phyloP scores from a whole-genome alignment of 208 protist species.

The Porcisia deanei region DNA sequence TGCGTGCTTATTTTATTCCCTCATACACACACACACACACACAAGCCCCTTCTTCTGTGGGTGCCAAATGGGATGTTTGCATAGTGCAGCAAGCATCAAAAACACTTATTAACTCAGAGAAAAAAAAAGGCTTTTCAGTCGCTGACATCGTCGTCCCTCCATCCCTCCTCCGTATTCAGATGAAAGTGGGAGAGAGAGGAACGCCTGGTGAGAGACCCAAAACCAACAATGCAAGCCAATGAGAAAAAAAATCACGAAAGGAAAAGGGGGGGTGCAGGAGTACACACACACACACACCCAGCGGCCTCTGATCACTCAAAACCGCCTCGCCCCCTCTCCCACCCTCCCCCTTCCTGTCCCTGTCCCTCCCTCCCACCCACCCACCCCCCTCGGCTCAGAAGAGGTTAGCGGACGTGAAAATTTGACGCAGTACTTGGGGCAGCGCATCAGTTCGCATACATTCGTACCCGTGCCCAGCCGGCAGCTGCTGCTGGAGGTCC shows the following conservation, averaged over 20 bases:
- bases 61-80: too few relatives aligned
- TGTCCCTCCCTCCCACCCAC: background rate
- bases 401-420: conserved; percentile 80
- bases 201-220: background rate
- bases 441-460: conserved; percentile 88
- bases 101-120: background rate
- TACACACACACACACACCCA: too few relatives aligned
- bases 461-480: conserved; percentile 82
- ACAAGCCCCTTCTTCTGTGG: too few relatives aligned
- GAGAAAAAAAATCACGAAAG: background rate
- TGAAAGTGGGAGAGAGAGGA: background rate
- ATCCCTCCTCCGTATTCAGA: too few relatives aligned
- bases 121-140: background rate
- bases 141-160: background rate
- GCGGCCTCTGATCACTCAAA: too few relatives aligned
- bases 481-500: conserved; percentile 71
- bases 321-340: too few relatives aligned
- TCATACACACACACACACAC: too few relatives aligned
- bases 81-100: background rate
- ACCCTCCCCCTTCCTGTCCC: background rate
- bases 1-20: too few relatives aligned
- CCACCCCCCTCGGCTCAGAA: conserved; percentile 35
- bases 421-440: conserved; percentile 87
- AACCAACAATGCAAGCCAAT: background rate
- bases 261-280: background rate